Evolutionary conservation across 108 stramenopile genomes (phyloP).

Genomic region (Aureococcus anophagefferens): DNA sequence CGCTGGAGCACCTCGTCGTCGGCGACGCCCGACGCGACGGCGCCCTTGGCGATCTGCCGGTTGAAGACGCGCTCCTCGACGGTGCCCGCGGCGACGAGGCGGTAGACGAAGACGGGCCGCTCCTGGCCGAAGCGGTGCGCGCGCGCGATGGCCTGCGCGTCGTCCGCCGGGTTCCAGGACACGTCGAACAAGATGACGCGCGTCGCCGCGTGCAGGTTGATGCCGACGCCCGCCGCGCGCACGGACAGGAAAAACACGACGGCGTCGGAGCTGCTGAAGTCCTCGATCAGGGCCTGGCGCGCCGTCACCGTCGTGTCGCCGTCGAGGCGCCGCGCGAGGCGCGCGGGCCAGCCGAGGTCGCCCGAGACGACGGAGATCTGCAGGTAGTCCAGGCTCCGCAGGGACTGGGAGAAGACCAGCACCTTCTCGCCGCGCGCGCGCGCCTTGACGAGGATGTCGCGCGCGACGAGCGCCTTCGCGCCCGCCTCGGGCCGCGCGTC

Average conservation of each 20-base stretch:
- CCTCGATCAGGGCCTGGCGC: conserved; percentile 65
- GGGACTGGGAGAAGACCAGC: conserved; percentile 25
- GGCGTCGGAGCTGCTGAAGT: conserved; percentile 62
- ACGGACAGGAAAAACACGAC: conserved; percentile 64
- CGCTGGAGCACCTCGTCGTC: background rate
- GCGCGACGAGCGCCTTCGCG: no score
- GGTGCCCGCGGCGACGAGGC: conserved; percentile 67
- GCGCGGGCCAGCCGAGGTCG: background rate
- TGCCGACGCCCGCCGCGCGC: conserved; percentile 76
- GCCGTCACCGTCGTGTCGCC: conserved; percentile 52
- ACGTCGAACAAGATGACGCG: conserved; percentile 48
- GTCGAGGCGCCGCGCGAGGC: conserved; percentile 67
- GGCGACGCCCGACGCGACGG: background rate
- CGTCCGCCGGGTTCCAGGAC: conserved; percentile 79
- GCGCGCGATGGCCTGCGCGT: conserved; percentile 74
- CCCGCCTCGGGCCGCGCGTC: no score
- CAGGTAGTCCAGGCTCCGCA: conserved; percentile 20
- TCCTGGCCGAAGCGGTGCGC: conserved; percentile 75
- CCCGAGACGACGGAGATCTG: conserved; percentile 13
- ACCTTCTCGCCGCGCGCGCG: conserved; percentile 11
- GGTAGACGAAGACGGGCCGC: conserved; percentile 63
- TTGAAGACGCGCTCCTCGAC: conserved; percentile 49
- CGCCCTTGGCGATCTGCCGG: conserved; percentile 18
- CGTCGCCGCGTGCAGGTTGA: conserved; percentile 75
- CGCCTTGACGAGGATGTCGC: no score